A percentile compares a stretch with the other conserved stretches of the same genome.
These are phyloP conservation scores for Nematocida displodere DNA, from an alignment of 371 early-diverging fungal species.

Conservation along the genomic window DNA sequence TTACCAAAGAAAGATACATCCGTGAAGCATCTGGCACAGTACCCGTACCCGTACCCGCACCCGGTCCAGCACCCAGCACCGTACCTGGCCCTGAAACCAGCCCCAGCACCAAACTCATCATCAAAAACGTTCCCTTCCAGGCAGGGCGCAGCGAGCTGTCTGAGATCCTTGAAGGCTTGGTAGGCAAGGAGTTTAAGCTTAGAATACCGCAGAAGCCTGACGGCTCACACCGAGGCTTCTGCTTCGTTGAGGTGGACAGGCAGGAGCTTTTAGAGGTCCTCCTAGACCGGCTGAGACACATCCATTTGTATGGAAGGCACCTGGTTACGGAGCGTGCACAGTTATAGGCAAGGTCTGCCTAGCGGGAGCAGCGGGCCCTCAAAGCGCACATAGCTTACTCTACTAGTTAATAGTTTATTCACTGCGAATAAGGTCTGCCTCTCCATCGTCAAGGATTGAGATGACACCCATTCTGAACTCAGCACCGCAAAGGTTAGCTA, in stretches of 20 bases:
- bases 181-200: conserved; percentile 71
- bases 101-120: conserved; percentile 72
- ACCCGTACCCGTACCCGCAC: not conserved
- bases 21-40: conserved; percentile 13
- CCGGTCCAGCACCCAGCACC: not conserved
- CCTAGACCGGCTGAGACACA: conserved; percentile 74
- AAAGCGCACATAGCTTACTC: not conserved
- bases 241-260: conserved; percentile 86
- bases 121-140: conserved; percentile 95
- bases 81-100: not conserved
- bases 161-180: conserved; percentile 79
- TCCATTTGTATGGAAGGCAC: conserved; percentile 94
- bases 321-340: conserved; percentile 74
- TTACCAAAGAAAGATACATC: conserved; percentile 41
- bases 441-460: conserved; percentile 65
- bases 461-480: conserved; percentile 64
- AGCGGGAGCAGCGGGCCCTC: not conserved
- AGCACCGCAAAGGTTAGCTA: conserved; percentile 58
- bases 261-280: conserved; percentile 81
- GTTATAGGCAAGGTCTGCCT: conserved; percentile 34
- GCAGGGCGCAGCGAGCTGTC: conserved; percentile 84
- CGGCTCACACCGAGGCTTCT: conserved; percentile 90
- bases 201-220: conserved; percentile 86
- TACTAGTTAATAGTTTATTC: conserved; percentile 31
- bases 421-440: conserved; percentile 60